Evolutionary conservation across 176 grass and related monocot species (phyloP), one percentile per base, ranked within the genome.

Genomic region (Triticum turgidum): DNA sequence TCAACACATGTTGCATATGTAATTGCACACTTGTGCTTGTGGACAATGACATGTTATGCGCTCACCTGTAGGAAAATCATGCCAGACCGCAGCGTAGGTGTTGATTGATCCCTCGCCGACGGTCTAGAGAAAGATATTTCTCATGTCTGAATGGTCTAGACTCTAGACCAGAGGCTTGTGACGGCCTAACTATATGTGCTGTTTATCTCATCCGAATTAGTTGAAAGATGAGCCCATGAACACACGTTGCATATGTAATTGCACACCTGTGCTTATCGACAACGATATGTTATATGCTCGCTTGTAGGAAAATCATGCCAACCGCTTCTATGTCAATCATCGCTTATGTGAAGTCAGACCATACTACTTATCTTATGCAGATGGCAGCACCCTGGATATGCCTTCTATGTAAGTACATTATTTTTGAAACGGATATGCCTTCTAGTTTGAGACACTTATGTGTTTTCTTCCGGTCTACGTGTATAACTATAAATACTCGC

Each of bases 71-170:
- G 58, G 21, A 79, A 86, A 18, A 64, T 58, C 25, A 49, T 49
- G 45, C 17, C 54, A 37, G 15, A 17, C 33, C 44, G 1, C 6
- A 41, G 76, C 59, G 62, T 76, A 58, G 66, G 84, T 87, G 84
- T 59, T 87, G 74, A 79, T 67, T 83, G 74, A 79, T 87, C n/a
- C 3, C 41, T 39, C 15, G 32, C 44, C 18, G 3, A 30, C 5
- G 54, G 0, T 7, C 18, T 59, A 8, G 18, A 21, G 2, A 9
- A 59, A 2, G 18, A 59, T 59, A 59, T 59, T 59, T 59, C 54
- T 59, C 54, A 21, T 21, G 18, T 59, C 54, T 21, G 54, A 59
- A 59, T 59, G 54, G 54, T 59, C 18, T 59, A 8, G 54, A 59
- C 54, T 59, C 54, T 59, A 59, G 18, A 59, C 18, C 7, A 21